These are phyloP conservation scores for Ganoderma meredithae DNA, from an alignment of 1,284 basidiomycete species.

Conservation along the genomic window DNA sequence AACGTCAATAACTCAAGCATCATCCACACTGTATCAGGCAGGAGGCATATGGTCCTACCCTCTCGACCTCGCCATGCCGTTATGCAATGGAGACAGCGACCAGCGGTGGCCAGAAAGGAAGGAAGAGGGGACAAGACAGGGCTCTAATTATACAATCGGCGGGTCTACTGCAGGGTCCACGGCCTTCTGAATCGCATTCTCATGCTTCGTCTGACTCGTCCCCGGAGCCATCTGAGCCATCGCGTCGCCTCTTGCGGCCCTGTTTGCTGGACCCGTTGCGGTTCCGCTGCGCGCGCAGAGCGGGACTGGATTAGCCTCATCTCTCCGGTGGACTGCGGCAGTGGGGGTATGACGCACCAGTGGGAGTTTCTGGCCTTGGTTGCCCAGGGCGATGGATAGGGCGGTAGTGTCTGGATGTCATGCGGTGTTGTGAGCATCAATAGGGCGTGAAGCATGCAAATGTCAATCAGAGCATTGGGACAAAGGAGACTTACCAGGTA, in stretches of 20 bases:
- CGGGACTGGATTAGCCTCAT: conserved; percentile 21
- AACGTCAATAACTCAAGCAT: conserved; percentile 30
- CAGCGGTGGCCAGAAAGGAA: conserved; percentile 11
- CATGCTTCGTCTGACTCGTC: conserved; percentile 57
- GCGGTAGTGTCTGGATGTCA: conserved; percentile 77
- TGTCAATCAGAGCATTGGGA: conserved; percentile 15
- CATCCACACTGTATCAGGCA: conserved; percentile 18
- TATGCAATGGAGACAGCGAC: background rate
- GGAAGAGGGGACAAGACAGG: conserved; percentile 17
- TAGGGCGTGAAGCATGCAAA: conserved; percentile 12
- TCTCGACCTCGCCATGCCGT: background rate
- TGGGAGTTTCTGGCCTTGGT: conserved; percentile 91
- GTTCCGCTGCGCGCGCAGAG: conserved; percentile 59
- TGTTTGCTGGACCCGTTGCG: conserved; percentile 67
- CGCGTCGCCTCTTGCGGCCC: conserved; percentile 54
- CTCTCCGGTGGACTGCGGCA: conserved; percentile 1
- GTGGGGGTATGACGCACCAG: conserved; percentile 58
- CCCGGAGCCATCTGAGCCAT: conserved; percentile 54
- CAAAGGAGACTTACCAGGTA: conserved; percentile 69
- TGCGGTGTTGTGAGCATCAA: conserved; percentile 22
- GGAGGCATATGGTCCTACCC: conserved; percentile 17
- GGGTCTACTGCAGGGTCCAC: conserved; percentile 20
- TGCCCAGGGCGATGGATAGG: conserved; percentile 89
- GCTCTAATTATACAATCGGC: conserved; percentile 33
- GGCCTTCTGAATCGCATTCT: conserved; percentile 15